phyloP scores from a whole-genome alignment of 345 rosid species.

The Arabis hirsuta region DNA sequence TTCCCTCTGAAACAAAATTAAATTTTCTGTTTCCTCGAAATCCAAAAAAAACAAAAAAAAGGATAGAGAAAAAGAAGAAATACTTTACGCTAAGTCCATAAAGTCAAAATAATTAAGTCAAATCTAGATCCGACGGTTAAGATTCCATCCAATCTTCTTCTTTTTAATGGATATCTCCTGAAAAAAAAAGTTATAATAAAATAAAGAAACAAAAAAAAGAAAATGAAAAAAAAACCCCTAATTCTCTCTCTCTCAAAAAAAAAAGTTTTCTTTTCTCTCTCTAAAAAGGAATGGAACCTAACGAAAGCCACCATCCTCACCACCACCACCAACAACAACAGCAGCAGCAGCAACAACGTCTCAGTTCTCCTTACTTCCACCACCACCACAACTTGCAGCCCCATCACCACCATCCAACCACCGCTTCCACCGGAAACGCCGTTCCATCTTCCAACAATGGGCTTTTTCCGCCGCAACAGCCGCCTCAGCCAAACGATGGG shows the following conservation, averaged over 20 bases:
- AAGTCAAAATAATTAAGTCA: slow-evolving; percentile 27
- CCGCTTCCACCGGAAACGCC: slow-evolving; percentile 39
- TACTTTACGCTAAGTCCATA: background rate
- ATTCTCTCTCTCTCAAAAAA: slow-evolving; percentile 46
- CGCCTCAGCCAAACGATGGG: slow-evolving; percentile 44
- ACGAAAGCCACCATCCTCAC: slow-evolving; percentile 54
- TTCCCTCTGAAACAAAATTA: slow-evolving; percentile 28
- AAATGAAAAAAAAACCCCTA: slow-evolving; percentile 39
- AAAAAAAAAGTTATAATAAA: background rate
- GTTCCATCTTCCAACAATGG: slow-evolving; percentile 69
- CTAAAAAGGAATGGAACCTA: slow-evolving; percentile 60
- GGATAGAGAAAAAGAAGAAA: background rate
- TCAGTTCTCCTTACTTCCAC: slow-evolving; percentile 53
- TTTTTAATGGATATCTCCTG: background rate
- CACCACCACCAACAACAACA: slow-evolving; percentile 41
- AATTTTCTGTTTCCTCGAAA: slow-evolving; percentile 31
- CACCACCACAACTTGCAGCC: slow-evolving; percentile 4
- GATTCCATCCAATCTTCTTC: slow-evolving; percentile 4
- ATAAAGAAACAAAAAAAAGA: slow-evolving; percentile 10
- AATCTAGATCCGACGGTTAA: slow-evolving; percentile 31
- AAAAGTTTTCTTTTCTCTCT: slow-evolving; percentile 20
- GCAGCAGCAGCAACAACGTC: slow-evolving; percentile 48
- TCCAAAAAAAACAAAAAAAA: background rate
- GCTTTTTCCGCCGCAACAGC: slow-evolving; percentile 34
- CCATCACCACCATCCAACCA: slow-evolving; percentile 39